Base-by-base conservation (phyloP, 306 rosid species). In the Myrica gale region DNA sequence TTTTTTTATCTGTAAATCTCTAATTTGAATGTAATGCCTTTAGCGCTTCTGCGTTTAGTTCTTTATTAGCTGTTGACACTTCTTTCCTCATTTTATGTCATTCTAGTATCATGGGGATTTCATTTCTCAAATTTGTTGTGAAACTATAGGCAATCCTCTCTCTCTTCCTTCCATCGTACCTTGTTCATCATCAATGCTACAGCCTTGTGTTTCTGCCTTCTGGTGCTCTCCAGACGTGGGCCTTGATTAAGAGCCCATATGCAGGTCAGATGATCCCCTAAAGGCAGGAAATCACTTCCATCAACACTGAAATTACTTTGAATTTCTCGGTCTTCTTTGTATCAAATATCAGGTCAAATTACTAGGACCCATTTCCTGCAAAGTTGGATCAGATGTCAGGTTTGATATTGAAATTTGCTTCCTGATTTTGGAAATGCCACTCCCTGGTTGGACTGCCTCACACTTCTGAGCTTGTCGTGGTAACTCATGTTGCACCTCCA, bases 21-120 rank as follows among this genome's bases (percentile, higher is more conserved):
- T 77, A 12, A 69, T 81, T 74, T 79, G 68, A 69, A 72, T 78
- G 41, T 77, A 39, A 19, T 47, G 60, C 17, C n/a, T 11, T 76
- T 58, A 23, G 23, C 48, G 46, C 17, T 58, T 53, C 37, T 76
- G 52, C 69, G 11, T 76, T 19, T 42, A 41, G 68, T 68, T 11
- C 23, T 70, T 80, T 63, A n/a, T 52, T 19, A 17, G 13, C 5
- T 54, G 41, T 32, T 60, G 1, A 23, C 19, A 26, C 23, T 39
- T 39, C 60, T 15, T 71, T 11, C 20, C n/a, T 0, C 32, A 26
- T 26, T 4, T 48, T 48, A 9, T 48, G 10, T 48, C 16, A 48
- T 15, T 11, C 15, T 48, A 48, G 13, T 48, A 16, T 48, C 52
- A 48, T 48, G 52, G 51, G 52, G 32, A 23, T 23, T 23, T 23